phyloP scores from a whole-genome alignment of 2,329 filamentous ascomycete genomes.

The Blastomyces gilchristii region DNA sequence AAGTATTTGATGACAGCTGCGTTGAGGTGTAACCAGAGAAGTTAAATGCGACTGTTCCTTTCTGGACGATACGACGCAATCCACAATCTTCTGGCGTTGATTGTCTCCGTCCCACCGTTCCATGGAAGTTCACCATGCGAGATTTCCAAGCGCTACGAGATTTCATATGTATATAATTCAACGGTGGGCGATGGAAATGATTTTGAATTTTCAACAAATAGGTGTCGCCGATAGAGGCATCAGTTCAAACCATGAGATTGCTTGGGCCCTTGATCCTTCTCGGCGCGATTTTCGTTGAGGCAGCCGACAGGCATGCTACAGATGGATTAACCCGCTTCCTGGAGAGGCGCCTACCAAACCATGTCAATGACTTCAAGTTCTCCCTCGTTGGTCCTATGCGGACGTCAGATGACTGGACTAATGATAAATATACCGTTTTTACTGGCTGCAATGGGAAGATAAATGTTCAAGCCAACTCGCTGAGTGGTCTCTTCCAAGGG shows the following conservation, averaged over 20 bases:
- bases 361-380: conserved; percentile 19
- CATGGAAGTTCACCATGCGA: not conserved
- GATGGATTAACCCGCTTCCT: conserved; percentile 20
- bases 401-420: conserved; percentile 4
- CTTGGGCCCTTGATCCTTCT: not conserved
- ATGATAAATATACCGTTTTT: conserved; percentile 20
- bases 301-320: conserved; percentile 13
- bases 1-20: not conserved
- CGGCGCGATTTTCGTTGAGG: not conserved
- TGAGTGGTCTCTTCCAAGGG: conserved; percentile 29
- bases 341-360: conserved; percentile 19
- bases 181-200: not conserved
- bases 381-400: conserved; percentile 12
- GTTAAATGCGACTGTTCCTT: not conserved
- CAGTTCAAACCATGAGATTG: not conserved
- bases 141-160: not conserved
- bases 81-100: not conserved
- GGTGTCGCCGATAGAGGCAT: not conserved
- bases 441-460: conserved; percentile 21
- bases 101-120: not conserved
- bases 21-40: not conserved
- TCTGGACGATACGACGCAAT: not conserved
- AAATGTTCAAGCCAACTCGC: conserved; percentile 25
- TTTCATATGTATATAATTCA: not conserved
- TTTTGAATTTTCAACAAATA: not conserved